These are phyloP conservation scores for Colletotrichum scovillei DNA, from an alignment of 2,329 filamentous ascomycete species.

Conservation along the genomic window DNA sequence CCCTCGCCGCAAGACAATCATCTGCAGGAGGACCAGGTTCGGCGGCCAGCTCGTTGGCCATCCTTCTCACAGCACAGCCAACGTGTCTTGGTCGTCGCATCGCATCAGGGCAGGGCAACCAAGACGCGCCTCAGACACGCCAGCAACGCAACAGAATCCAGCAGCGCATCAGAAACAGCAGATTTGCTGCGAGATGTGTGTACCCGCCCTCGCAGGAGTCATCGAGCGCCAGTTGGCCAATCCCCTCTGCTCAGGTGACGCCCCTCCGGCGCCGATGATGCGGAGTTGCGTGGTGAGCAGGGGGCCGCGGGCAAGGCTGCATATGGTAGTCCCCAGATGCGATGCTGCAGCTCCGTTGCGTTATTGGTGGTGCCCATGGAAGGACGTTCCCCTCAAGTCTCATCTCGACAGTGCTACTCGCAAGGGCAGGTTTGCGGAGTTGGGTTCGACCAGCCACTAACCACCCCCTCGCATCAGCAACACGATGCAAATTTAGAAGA, in stretches of 20 bases:
- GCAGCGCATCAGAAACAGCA: constrained; percentile 33
- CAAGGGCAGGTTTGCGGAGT: constrained; percentile 7
- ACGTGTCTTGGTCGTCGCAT: constrained; percentile 28
- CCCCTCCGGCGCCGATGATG: constrained; percentile 31
- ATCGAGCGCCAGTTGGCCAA: constrained; percentile 27
- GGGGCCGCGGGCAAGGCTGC: constrained; percentile 34
- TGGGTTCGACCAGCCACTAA: constrained; percentile 8
- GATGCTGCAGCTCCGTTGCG: constrained; percentile 24
- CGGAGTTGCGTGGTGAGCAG: constrained; percentile 33
- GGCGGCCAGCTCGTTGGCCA: constrained; percentile 9
- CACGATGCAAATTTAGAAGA: neutral
- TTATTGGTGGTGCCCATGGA: constrained; percentile 15
- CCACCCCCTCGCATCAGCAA: neutral
- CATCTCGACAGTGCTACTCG: constrained; percentile 14
- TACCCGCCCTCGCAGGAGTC: constrained; percentile 34
- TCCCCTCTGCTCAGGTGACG: constrained; percentile 33
- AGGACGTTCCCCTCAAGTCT: constrained; percentile 6
- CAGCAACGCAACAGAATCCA: constrained; percentile 7
- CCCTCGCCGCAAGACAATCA: constrained; percentile 11
- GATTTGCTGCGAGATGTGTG: constrained; percentile 35
- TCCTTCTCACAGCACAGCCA: constrained; percentile 7
- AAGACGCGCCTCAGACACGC: constrained; percentile 11
- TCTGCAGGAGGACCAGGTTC: neutral
- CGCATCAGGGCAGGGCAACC: constrained; percentile 13
- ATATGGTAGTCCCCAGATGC: constrained; percentile 26